Percentiles rank a stretch among this genome's conserved stretches.
These are phyloP conservation scores for Ustilago esculenta DNA, from an alignment of 1,284 basidiomycete genomes.

Conservation along the genomic window DNA sequence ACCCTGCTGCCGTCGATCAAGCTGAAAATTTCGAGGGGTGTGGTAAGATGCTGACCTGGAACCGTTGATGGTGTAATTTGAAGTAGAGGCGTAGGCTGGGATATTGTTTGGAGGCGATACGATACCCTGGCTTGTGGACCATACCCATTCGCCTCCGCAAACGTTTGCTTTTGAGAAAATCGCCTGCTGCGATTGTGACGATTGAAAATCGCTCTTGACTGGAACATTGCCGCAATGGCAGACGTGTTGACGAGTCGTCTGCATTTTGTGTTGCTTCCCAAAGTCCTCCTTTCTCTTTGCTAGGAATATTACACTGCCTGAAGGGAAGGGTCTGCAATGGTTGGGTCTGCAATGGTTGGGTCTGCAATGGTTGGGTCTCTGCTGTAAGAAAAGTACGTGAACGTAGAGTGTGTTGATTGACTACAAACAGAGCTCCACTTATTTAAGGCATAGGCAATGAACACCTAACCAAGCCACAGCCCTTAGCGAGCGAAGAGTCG, in stretches of 20 bases:
- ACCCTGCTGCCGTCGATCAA: not conserved
- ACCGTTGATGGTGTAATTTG: not conserved
- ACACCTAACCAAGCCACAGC: not conserved
- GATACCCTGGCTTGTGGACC: conserved; percentile 10
- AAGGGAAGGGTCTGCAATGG: no score
- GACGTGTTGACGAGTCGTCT: conserved; percentile 10
- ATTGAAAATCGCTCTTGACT: not conserved
- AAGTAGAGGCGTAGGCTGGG: not conserved
- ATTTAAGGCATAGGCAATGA: conserved; percentile 1
- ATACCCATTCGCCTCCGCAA: conserved; percentile 14
- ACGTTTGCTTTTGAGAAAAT: not conserved
- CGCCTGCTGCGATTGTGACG: conserved; percentile 3
- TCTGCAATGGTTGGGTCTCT: no score
- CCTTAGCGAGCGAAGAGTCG: conserved; percentile 8
- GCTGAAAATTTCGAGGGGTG: not conserved
- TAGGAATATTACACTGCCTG: no score
- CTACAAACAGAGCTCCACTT: not conserved
- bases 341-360: no score
- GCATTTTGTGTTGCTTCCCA: no score
- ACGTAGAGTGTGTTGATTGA: not conserved
- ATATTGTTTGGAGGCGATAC: conserved; percentile 1
- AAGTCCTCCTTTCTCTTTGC: no score
- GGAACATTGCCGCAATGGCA: conserved; percentile 14
- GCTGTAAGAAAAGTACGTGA: not conserved
- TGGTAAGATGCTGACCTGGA: not conserved